These are phyloP conservation scores for Ceratobasidium sp. DNA, from an alignment of 1,284 basidiomycete genomes.

Conservation along the genomic window DNA sequence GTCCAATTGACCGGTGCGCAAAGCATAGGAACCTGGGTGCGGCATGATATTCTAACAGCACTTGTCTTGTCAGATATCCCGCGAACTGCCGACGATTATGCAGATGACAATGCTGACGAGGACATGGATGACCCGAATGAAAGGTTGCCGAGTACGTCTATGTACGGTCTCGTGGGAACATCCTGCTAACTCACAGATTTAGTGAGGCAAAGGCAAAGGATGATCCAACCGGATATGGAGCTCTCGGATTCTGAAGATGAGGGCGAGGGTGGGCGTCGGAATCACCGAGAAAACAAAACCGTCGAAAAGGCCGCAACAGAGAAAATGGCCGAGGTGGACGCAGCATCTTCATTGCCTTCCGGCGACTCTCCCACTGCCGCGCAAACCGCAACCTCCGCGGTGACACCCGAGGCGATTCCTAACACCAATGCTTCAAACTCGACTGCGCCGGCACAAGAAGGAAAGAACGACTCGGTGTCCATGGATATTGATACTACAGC, in stretches of 20 bases:
- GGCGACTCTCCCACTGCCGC: conserved; percentile 6
- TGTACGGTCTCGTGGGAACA: background rate
- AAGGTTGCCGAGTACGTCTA: conserved; percentile 65
- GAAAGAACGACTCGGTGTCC: conserved; percentile 27
- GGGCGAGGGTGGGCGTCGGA: conserved; percentile 76
- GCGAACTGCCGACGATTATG: conserved; percentile 78
- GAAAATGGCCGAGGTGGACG: conserved; percentile 18
- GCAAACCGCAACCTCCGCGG: conserved; percentile 9
- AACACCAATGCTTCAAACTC: conserved; percentile 11
- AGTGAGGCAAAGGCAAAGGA: conserved; percentile 70
- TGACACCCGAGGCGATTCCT: background rate
- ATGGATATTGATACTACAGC: conserved; percentile 29
- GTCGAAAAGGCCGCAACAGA: conserved; percentile 25
- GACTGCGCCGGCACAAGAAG: background rate
- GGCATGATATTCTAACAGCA: no score
- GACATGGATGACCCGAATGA: conserved; percentile 78
- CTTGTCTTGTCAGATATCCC: conserved; percentile 67
- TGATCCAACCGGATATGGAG: conserved; percentile 78
- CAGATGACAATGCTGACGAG: conserved; percentile 81
- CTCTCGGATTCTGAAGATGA: conserved; percentile 85
- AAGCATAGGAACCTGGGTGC: background rate
- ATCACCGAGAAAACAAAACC: conserved; percentile 52
- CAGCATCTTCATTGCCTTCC: background rate
- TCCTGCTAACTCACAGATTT: background rate
- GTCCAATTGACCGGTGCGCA: conserved; percentile 82